A percentile compares a stretch with the other conserved stretches of the same genome.
Evolutionary conservation across 148 eudicot genomes (phyloP).

Genomic region (Amaranthus palmeri): DNA sequence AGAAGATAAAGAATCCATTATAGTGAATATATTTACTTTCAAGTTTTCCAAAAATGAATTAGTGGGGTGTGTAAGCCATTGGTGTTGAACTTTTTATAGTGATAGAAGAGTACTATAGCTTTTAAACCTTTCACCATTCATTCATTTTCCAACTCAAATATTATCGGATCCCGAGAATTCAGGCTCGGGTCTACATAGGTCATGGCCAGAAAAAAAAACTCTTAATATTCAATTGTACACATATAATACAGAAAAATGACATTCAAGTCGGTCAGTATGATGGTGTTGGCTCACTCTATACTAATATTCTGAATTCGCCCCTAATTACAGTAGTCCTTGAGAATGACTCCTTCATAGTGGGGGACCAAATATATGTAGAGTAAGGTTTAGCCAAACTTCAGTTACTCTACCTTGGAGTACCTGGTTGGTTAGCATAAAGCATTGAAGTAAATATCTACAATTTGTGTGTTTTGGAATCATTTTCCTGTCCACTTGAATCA

Average conservation of each 20-base stretch:
- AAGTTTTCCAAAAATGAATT: not conserved
- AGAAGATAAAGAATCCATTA: constrained; percentile 23
- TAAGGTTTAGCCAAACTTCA: not conserved
- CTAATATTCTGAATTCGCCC: too few relatives aligned
- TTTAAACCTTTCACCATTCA: not conserved
- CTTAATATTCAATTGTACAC: too few relatives aligned
- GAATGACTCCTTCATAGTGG: not conserved
- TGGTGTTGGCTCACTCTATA: too few relatives aligned
- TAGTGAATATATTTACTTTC: not conserved
- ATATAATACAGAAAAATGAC: too few relatives aligned
- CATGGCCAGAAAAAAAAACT: too few relatives aligned
- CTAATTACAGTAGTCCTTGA: not conserved
- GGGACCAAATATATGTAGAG: not conserved
- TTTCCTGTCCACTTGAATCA: not conserved
- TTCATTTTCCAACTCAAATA: not conserved
- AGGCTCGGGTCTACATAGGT: too few relatives aligned
- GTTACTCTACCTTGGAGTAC: not conserved
- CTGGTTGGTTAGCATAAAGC: constrained; percentile 7
- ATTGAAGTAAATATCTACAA: not conserved
- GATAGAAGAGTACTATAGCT: not conserved
- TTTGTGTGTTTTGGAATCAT: constrained; percentile 7
- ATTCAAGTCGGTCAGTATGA: too few relatives aligned
- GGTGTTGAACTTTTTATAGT: not conserved
- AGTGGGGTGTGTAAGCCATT: not conserved
- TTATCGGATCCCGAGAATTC: not conserved